Evolutionary conservation across 2,329 filamentous ascomycete species (phyloP).

Genomic region (Pseudogymnoascus sp.): DNA sequence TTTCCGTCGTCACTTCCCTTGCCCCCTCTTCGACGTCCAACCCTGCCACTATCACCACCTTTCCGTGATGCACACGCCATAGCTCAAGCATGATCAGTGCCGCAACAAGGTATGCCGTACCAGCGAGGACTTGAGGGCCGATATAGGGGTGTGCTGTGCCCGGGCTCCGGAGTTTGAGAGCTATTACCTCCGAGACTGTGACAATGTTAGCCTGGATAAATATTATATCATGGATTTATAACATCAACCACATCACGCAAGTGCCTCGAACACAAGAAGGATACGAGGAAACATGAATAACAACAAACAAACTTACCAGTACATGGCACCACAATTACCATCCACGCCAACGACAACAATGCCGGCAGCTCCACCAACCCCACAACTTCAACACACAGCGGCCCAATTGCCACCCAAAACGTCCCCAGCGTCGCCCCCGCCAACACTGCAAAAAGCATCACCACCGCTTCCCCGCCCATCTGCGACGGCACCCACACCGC

Average conservation of each 20-base stretch:
- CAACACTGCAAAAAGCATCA: conserved; percentile 36
- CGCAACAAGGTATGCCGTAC: conserved; percentile 29
- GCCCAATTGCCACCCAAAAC: conserved; percentile 39
- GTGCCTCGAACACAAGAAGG: not conserved
- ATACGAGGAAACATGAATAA: not conserved
- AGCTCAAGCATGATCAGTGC: conserved; percentile 28
- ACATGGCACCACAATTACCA: conserved; percentile 30
- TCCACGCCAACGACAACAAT: conserved; percentile 32
- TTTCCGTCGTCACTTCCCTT: not conserved
- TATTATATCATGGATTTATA: not conserved
- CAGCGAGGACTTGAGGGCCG: conserved; percentile 33
- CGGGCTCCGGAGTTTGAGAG: conserved; percentile 31
- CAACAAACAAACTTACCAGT: conserved; percentile 25
- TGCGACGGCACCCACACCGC: conserved; percentile 39
- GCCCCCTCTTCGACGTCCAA: not conserved
- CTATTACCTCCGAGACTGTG: conserved; percentile 33
- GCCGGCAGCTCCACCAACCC: conserved; percentile 34
- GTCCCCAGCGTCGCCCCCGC: conserved; percentile 38
- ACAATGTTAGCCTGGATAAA: not conserved
- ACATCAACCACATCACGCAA: not conserved
- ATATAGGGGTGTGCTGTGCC: conserved; percentile 26
- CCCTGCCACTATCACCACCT: too few species aligned
- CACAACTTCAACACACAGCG: conserved; percentile 34
- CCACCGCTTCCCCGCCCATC: conserved; percentile 30
- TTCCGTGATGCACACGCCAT: conserved; percentile 8